Evolutionary conservation across 1,284 basidiomycete genomes (phyloP).

Genomic region (Prillingera fragicola): DNA sequence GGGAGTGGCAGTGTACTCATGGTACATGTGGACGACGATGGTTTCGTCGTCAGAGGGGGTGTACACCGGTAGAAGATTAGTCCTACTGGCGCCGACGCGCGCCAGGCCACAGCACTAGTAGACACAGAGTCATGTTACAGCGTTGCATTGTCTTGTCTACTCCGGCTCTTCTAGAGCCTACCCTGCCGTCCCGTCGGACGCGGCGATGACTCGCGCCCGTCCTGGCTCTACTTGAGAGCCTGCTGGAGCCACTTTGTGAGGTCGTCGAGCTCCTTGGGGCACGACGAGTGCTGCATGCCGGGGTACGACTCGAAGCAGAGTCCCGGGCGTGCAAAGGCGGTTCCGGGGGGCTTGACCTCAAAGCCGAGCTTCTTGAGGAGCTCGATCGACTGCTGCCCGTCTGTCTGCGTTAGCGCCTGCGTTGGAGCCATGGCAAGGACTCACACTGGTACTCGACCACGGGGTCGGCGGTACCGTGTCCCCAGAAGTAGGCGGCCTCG

Average conservation of each 20-base stretch:
- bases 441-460: constrained; percentile 57
- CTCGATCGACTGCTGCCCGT: constrained; percentile 54
- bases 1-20: not conserved
- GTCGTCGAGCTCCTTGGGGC: constrained; percentile 60
- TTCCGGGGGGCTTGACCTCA: constrained; percentile 30
- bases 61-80: too few species aligned
- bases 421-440: constrained; percentile 5
- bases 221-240: constrained; percentile 35
- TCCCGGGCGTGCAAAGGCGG: constrained; percentile 41
- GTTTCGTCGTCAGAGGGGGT: too few species aligned
- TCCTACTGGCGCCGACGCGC: too few species aligned
- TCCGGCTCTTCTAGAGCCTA: too few species aligned
- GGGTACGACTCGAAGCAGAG: constrained; percentile 48
- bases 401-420: constrained; percentile 17
- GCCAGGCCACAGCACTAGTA: too few species aligned
- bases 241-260: constrained; percentile 46
- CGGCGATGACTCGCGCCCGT: too few species aligned
- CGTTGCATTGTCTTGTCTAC: too few species aligned
- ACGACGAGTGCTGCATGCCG: constrained; percentile 59
- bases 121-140: too few species aligned
- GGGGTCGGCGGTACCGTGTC: constrained; percentile 72
- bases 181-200: not conserved
- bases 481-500: constrained; percentile 76
- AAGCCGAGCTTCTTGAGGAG: constrained; percentile 57
- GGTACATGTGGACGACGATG: too few species aligned